Conservation (phyloP, 202 grass and related monocot species). For the Alloteropsis angusta region DNA sequence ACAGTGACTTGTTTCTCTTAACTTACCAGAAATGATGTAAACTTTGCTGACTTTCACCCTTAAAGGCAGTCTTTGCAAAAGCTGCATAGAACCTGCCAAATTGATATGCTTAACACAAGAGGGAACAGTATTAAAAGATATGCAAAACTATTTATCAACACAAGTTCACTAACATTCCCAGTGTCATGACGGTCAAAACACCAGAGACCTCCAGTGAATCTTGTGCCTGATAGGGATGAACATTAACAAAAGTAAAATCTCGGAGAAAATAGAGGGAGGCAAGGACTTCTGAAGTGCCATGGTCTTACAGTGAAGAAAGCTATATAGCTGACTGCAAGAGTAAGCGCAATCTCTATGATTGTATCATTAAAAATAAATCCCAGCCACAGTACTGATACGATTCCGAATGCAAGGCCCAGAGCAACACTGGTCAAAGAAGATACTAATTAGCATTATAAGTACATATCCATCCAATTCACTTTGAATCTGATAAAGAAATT, state of each 20-base stretch:
- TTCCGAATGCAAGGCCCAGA: constrained; percentile 80
- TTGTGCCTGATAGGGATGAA: constrained; percentile 63
- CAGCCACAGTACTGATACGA: constrained; percentile 82
- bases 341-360: constrained; percentile 89
- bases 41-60: constrained; percentile 84
- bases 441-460: constrained; percentile 22
- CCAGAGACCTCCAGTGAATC: constrained; percentile 74
- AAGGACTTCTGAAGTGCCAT: neutral
- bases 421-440: constrained; percentile 58
- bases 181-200: constrained; percentile 91
- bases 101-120: constrained; percentile 16
- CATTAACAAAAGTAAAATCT: constrained; percentile 6
- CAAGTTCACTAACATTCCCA: constrained; percentile 83
- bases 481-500: constrained; percentile 18
- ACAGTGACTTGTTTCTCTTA: neutral
- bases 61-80: constrained; percentile 97
- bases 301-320: constrained; percentile 74
- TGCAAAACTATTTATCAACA: constrained; percentile 14
- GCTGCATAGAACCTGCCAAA: constrained; percentile 83
- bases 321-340: constrained; percentile 95
- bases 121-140: neutral
- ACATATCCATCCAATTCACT: neutral
- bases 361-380: constrained; percentile 95
- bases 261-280: neutral
- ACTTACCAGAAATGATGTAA: constrained; percentile 94